phyloP scores from a whole-genome alignment of 2,329 filamentous ascomycete species.

The Pseudogymnoascus sp. region DNA sequence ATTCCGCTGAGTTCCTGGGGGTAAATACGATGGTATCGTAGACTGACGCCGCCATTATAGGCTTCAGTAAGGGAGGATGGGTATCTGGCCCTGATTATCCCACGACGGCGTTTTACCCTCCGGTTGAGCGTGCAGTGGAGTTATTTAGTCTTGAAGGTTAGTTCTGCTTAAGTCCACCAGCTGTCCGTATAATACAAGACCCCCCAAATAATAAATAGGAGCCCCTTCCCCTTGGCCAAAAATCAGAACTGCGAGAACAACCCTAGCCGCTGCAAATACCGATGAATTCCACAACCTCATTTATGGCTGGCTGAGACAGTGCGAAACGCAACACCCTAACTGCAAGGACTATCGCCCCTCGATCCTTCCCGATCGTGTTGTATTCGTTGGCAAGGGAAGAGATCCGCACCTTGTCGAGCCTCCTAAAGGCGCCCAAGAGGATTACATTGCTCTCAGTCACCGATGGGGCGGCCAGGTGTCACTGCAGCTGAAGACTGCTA shows the following conservation, averaged over 20 bases:
- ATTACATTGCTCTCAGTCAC: conserved; percentile 24
- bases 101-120: not conserved
- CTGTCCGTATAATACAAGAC: not conserved
- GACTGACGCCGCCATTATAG: not conserved
- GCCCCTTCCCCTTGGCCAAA: not conserved
- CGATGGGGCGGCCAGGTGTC: conserved; percentile 22
- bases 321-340: not conserved
- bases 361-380: not conserved
- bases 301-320: not conserved
- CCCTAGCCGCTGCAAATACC: not conserved
- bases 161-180: not conserved
- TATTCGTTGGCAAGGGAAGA: not conserved
- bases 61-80: not conserved
- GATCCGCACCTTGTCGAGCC: not conserved
- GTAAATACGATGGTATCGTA: not conserved
- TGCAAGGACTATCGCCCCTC: not conserved
- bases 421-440: not conserved
- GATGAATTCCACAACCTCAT: not conserved
- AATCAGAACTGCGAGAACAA: not conserved
- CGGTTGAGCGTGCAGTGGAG: not conserved
- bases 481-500: conserved; percentile 8
- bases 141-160: not conserved
- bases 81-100: not conserved
- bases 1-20: not conserved
- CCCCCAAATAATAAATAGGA: not conserved